These are phyloP conservation scores for Dipodascopsis uninucleata DNA, from an alignment of 805 yeast species.

Conservation along the genomic window DNA sequence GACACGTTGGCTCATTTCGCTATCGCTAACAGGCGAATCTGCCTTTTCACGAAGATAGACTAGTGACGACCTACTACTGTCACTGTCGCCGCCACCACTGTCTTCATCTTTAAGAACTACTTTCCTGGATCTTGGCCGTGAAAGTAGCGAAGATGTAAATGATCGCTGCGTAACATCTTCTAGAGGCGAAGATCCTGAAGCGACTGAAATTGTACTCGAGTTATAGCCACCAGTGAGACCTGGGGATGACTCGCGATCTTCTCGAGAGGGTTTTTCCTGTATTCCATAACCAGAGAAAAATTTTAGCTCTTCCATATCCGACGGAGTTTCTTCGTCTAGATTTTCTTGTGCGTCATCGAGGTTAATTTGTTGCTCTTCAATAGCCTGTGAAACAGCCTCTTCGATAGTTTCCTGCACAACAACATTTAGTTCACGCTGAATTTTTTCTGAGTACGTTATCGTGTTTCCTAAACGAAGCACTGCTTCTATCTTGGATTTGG, in stretches of 20 bases:
- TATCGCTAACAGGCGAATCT: slow-evolving; percentile 26
- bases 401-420: slow-evolving; percentile 60
- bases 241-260: slow-evolving; percentile 22
- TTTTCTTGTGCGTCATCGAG: slow-evolving; percentile 26
- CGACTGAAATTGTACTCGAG: slow-evolving; percentile 15
- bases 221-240: slow-evolving; percentile 8
- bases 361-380: slow-evolving; percentile 34
- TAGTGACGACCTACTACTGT: slow-evolving; percentile 26
- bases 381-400: slow-evolving; percentile 57
- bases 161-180: slow-evolving; percentile 11
- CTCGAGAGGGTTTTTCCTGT: slow-evolving; percentile 17
- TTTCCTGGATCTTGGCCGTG: slow-evolving; percentile 16
- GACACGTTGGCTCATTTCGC: slow-evolving; percentile 8
- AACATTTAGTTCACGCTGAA: slow-evolving; percentile 73
- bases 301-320: slow-evolving; percentile 22
- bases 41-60: slow-evolving; percentile 22
- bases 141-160: background rate
- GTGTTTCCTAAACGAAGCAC: slow-evolving; percentile 69
- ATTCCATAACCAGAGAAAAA: slow-evolving; percentile 11
- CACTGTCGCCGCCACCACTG: slow-evolving; percentile 26
- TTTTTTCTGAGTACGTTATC: slow-evolving; percentile 67
- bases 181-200: slow-evolving; percentile 22
- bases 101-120: slow-evolving; percentile 16
- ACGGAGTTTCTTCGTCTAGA: slow-evolving; percentile 26
- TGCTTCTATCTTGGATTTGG: slow-evolving; percentile 63